Base-by-base conservation (phyloP, 192 early-diverging fungal genomes). In the Coemansia sp. region DNA sequence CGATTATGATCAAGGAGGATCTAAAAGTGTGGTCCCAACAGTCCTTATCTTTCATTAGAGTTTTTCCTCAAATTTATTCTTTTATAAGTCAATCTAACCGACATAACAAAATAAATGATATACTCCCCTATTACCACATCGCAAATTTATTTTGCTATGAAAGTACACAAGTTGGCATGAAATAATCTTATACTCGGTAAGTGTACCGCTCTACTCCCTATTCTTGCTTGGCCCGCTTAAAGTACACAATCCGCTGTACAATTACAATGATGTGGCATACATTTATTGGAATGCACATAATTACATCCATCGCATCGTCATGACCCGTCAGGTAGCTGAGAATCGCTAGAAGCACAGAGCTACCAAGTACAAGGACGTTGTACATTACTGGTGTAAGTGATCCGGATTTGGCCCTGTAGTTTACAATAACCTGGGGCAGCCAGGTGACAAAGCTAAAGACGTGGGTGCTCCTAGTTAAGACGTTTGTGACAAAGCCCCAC, bases 401-500 rank as follows among this genome's bases (percentile, higher is more conserved):
- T 13, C 66, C 66, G 1, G 38, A 68, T 33, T 47, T 43, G 5
- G 68, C 43, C 11, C 34, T 57, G n/a, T 27, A 41, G 11, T 69
- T 62, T 0, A 69, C 43, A 10, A 69, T 29, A 15, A 69, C 11
- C 68, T 69, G 68, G 31, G 68, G 68, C 58, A 69, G n/a, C 55
- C 57, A 60, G 31, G 57, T 36, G 3, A 69, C 68, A 22, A 41
- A 58, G 5, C 20, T 33, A 4, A 55, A 49, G 16, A 46, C 58
- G 1, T 20, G 5, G 16, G 20, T 8, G 18, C 57, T 36, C 24
- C 29, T 16, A 16, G 6, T 5, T 5, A 40, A 5, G 13, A 62
- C n/a, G 24, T 36, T 22, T 4, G 16, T 16, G 3, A 47, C 10
- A 57, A 69, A 69, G 2, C 57, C 68, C 27, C 31, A 15, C 68